Conservation (phyloP, 75 land plant genomes). For the Azolla pinnata region DNA sequence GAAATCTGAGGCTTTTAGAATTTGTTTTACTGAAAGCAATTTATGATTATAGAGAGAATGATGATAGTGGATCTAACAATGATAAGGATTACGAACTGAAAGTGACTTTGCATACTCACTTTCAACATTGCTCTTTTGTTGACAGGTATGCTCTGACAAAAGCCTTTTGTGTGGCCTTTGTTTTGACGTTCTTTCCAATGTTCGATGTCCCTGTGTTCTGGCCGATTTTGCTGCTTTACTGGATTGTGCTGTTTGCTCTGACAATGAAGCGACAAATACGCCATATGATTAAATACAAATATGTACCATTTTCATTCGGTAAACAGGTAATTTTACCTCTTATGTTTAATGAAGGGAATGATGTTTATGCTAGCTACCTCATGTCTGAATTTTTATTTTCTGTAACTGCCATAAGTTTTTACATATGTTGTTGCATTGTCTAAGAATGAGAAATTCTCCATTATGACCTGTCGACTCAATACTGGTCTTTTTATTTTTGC, state of each 20-base stretch:
- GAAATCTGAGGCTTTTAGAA: neutral
- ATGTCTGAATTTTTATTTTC: neutral
- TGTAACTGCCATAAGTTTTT: neutral
- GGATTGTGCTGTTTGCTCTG: conserved; percentile 58
- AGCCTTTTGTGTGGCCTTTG: conserved; percentile 45
- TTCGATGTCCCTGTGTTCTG: conserved; percentile 63
- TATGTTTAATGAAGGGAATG: neutral
- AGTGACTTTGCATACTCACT: neutral
- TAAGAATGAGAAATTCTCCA: neutral
- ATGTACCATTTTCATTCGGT: conserved; percentile 47
- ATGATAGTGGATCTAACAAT: too few relatives aligned
- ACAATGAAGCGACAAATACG: conserved; percentile 71
- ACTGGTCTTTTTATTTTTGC: conserved; percentile 6
- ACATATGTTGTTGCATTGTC: neutral
- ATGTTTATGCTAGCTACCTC: neutral
- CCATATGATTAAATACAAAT: conserved; percentile 66
- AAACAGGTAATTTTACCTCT: conserved; percentile 30
- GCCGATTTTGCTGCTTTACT: conserved; percentile 53
- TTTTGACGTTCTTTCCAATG: conserved; percentile 45
- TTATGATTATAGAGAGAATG: neutral
- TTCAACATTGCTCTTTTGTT: neutral
- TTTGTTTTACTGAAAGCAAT: neutral
- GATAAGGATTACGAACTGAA: neutral
- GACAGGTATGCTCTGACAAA: conserved; percentile 55
- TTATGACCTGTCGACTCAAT: too few relatives aligned